A percentile compares a stretch with the other conserved stretches of the same genome.
These are phyloP conservation scores for Heliamphora exappendiculata DNA, from an alignment of 148 eudicot species.

Conservation along the genomic window DNA sequence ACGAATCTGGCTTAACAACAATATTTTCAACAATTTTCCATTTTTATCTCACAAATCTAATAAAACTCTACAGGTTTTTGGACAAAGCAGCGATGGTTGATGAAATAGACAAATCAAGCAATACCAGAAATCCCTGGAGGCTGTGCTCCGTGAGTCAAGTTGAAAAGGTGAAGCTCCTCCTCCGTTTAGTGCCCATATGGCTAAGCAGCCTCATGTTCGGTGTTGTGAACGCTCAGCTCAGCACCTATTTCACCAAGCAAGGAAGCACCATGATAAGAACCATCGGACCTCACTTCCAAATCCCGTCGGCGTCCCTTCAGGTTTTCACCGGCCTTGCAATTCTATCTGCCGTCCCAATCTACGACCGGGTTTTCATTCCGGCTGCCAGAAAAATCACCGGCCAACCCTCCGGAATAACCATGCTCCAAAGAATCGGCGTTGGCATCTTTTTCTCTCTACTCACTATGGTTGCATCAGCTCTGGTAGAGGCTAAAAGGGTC, in stretches of 20 bases:
- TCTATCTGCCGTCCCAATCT: conserved; percentile 35
- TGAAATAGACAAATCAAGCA: conserved; percentile 29
- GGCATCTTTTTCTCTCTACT: conserved; percentile 36
- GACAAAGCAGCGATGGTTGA: conserved; percentile 64
- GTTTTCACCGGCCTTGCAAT: conserved; percentile 45
- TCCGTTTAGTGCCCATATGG: conserved; percentile 62
- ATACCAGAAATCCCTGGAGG: conserved; percentile 51
- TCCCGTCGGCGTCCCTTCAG: conserved; percentile 58
- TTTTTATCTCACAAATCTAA: background rate
- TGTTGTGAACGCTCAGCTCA: conserved; percentile 46
- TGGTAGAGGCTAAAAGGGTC: conserved; percentile 47
- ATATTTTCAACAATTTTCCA: background rate
- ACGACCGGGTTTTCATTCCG: conserved; percentile 47
- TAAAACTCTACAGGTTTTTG: conserved; percentile 30
- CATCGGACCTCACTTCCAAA: conserved; percentile 26
- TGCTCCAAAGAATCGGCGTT: conserved; percentile 52
- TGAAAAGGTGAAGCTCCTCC: conserved; percentile 53
- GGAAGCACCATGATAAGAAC: conserved; percentile 49
- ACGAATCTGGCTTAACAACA: no score
- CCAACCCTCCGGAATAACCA: conserved; percentile 43
- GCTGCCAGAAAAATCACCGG: conserved; percentile 25
- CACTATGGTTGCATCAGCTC: conserved; percentile 46
- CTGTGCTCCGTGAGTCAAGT: conserved; percentile 65
- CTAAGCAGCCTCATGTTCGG: conserved; percentile 47
- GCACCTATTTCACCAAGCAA: conserved; percentile 73